Evolutionary conservation across 2,329 filamentous ascomycete species (phyloP), one percentile per base, ranked within the genome.

Genomic region (Chaetomiaceae sp.): DNA sequence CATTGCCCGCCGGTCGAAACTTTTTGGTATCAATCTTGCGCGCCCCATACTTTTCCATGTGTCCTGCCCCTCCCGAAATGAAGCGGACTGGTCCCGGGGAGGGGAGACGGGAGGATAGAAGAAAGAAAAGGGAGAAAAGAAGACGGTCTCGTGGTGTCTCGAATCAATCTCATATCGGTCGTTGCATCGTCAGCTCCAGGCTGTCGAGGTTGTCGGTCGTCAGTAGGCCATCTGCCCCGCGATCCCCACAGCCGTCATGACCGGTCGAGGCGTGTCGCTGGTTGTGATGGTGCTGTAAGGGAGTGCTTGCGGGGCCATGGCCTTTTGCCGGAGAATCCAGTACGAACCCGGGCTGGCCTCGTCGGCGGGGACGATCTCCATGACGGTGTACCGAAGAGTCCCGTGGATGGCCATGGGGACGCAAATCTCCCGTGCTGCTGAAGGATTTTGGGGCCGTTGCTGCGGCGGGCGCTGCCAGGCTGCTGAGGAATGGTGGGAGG

Each of bases 241-340:
- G 11, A 55, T 23, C 11, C 55, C 55, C 20, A 50, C 46, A 15
- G 54, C 47, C 7, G 46, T 17, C 56, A 60, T 45, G 19, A 60
- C 56, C 11, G 60, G 51, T 5, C 57, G 54, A 11, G 61, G 61
- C 8, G 60, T 63, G 17, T 60, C 61, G 44, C 47, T 57, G 14
- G 59, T 63, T 3, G 54, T 56, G 33, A 62, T 57, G 6, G 55
- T 48, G 53, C 33, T 47, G 47, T 50, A 33, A 17, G 50, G 44
- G 7, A 56, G 45, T n/a, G 50, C 44, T 7, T 45, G 51, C 25
- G 55, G 47, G 12, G 53, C 52, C 42, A 52, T 42, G 19, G 37
- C 36, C 27, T 59, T 59, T 15, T 53, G 52, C 22, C 57, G 55
- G 17, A 59, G 52, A 8, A 55, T 53, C 55, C 56, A 58, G 27